A percentile compares a stretch with the other conserved stretches of the same genome.
phyloP scores from a whole-genome alignment of 257 asterid genomes.

The Lithospermum erythrorhizon region DNA sequence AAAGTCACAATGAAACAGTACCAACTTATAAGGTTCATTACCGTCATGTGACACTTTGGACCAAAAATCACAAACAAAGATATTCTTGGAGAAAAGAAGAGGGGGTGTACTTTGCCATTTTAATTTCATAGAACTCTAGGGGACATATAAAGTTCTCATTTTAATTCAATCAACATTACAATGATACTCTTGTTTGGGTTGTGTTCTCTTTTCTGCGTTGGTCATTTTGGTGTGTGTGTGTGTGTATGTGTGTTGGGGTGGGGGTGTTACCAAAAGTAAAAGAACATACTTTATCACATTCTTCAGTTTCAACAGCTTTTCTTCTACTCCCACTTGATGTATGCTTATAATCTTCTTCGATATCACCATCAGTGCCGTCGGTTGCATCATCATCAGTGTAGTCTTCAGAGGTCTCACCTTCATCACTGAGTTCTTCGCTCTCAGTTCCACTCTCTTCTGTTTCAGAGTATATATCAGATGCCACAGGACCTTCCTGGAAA shows the following conservation, averaged over 20 bases:
- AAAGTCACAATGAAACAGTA: too few species aligned
- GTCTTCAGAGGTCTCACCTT: constrained; percentile 40
- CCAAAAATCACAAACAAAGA: neutral
- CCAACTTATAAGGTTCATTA: neutral
- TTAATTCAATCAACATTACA: neutral
- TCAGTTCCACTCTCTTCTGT: constrained; percentile 85
- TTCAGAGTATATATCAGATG: constrained; percentile 84
- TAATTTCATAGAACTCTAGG: neutral
- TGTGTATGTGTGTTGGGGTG: neutral
- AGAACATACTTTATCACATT: constrained; percentile 34
- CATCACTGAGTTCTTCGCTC: constrained; percentile 84
- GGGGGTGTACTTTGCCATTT: neutral
- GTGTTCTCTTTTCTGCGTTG: neutral
- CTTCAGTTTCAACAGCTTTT: constrained; percentile 36
- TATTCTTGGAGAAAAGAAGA: neutral
- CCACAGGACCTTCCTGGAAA: constrained; percentile 61
- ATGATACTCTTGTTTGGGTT: neutral
- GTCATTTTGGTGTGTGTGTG: neutral
- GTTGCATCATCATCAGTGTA: constrained; percentile 35
- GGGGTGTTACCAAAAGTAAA: constrained; percentile 10
- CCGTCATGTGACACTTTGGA: neutral
- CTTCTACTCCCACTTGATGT: constrained; percentile 35
- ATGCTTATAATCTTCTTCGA: constrained; percentile 43
- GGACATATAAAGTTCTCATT: neutral
- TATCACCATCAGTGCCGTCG: constrained; percentile 41